Evolutionary conservation across 148 eudicot genomes (phyloP), one percentile per base, ranked within the genome.

Genomic region (Heliosperma pusillum): DNA sequence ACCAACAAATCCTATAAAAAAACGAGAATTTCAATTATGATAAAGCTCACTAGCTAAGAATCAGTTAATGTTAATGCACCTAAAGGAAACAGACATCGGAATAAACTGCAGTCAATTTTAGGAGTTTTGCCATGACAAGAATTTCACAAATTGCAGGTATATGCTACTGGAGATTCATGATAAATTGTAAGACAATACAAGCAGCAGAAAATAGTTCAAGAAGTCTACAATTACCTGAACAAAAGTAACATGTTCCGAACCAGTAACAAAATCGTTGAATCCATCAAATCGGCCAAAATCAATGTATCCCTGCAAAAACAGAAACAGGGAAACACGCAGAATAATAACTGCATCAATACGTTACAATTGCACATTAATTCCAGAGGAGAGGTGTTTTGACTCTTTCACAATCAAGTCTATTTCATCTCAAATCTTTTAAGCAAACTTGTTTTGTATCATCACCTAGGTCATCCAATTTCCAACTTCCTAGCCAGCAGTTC

Each of bases 261-360:
- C 89, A 81, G 95, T 88, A 81, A 77, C 85, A 85, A 93, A 89
- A 78, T 84, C 70, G 77, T 87, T 87, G 77, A 79, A 81, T 63
- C 59, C 70, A 83, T 88, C 87, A 77, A 87, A 93, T 82, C 98
- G 89, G n/a, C 98, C 98, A 82, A 83, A 93, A 87, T 83, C 87
- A 73, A 88, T 76, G 74, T 91, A 93, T 76, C 98, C 98, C 98
- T 93, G 82, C 79, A 82, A 69, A 82, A 66, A 45, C 53, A 64
- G 61, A 69, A 30, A 50, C 44, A 26, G 45, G 56, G 6, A 30
- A 52, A 77, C 47, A 69, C 56, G n/a, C 13, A 68, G 58, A 22
- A 44, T 26, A 52, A 17, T 19, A 63, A 53, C 72, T 22, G 21
- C 45, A n/a, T 11, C 73, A 5, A 6, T 10, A 21, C 52, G 74